Percentiles rank a stretch among this genome's conserved stretches.
These are phyloP conservation scores for Umbilicus rupestris DNA, from an alignment of 164 flowering plant genomes.

Conservation along the genomic window DNA sequence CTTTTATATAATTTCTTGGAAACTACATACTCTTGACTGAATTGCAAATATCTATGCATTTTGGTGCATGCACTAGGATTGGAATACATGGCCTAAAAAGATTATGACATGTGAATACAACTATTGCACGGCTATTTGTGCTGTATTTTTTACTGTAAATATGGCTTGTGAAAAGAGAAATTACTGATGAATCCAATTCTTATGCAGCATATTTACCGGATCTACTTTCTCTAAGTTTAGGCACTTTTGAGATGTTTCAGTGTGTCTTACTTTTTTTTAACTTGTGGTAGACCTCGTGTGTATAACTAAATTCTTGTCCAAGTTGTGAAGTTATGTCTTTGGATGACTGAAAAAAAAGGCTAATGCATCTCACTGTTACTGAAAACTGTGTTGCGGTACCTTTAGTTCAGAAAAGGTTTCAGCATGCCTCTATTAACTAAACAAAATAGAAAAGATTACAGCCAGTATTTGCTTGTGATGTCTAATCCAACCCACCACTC, in stretches of 20 bases:
- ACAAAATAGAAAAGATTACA: not conserved
- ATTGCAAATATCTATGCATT: not conserved
- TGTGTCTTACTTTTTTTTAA: not conserved
- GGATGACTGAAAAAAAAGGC: not conserved
- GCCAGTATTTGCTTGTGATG: not conserved
- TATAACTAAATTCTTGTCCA: not conserved
- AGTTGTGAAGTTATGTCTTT: not conserved
- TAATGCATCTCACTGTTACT: not conserved
- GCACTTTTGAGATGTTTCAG: not conserved
- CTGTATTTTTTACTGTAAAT: not conserved
- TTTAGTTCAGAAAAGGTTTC: not conserved
- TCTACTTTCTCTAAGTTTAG: too few relatives aligned
- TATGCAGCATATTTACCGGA: too few relatives aligned
- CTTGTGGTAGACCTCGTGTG: not conserved
- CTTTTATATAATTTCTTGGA: not conserved
- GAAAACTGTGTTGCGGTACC: not conserved
- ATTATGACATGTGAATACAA: too few relatives aligned
- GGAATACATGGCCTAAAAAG: not conserved
- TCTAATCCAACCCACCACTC: not conserved
- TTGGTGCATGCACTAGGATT: not conserved
- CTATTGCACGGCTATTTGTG: not conserved
- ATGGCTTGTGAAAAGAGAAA: too few relatives aligned
- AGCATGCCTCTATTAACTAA: not conserved
- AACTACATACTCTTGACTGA: not conserved
- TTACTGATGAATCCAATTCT: too few relatives aligned